phyloP scores from a whole-genome alignment of 805 yeast genomes.

The Candida silvicultrix region DNA sequence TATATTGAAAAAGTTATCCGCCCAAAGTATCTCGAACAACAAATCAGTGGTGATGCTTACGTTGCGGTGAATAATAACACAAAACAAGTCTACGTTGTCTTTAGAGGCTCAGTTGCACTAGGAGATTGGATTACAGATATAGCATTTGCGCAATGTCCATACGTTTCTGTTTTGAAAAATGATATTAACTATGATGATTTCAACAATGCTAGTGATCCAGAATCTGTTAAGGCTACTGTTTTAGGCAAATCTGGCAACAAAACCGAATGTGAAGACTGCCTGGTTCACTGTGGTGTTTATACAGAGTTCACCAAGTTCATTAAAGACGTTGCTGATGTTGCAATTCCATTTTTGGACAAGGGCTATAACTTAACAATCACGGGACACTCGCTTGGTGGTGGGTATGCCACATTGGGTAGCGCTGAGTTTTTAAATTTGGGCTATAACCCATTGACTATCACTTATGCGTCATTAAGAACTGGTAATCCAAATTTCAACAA shows the following conservation, averaged over 20 bases:
- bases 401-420: no score
- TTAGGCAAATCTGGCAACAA: background rate
- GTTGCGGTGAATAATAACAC: slow-evolving; percentile 41
- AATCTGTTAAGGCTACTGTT: background rate
- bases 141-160: slow-evolving; percentile 37
- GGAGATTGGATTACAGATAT: slow-evolving; percentile 31
- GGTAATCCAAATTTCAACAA: slow-evolving; percentile 46
- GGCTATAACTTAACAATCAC: slow-evolving; percentile 2
- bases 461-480: slow-evolving; percentile 60
- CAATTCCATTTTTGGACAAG: no score
- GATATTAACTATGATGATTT: background rate
- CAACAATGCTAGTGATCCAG: background rate
- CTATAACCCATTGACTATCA: slow-evolving; percentile 43
- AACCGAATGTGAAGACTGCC: slow-evolving; percentile 41
- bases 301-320: slow-evolving; percentile 38
- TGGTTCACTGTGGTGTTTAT: slow-evolving; percentile 61
- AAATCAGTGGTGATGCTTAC: slow-evolving; percentile 49
- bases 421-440: slow-evolving; percentile 55
- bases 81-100: slow-evolving; percentile 40
- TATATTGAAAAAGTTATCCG: no score
- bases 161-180: slow-evolving; percentile 35
- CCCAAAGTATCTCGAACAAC: slow-evolving; percentile 5
- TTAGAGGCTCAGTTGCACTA: slow-evolving; percentile 60
- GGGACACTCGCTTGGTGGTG: no score
- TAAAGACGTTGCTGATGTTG: slow-evolving; percentile 8